phyloP scores from a whole-genome alignment of 2,329 filamentous ascomycete genomes.

The Microsporum canis region DNA sequence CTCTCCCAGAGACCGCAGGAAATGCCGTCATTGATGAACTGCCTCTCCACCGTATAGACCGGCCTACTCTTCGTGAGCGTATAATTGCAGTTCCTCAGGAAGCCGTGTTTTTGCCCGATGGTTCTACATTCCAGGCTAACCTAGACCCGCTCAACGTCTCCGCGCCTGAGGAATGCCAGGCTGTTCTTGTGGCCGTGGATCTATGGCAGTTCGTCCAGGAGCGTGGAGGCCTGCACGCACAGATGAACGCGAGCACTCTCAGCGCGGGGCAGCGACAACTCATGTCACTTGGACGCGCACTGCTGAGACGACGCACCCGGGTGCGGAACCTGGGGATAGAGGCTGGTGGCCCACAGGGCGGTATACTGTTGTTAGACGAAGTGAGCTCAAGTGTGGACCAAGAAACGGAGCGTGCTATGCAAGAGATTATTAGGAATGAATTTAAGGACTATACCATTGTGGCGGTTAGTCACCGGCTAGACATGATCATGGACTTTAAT shows the following conservation, averaged over 20 bases:
- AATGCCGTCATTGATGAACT: constrained; percentile 9
- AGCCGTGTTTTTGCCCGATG: background rate
- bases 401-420: constrained; percentile 50
- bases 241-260: background rate
- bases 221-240: background rate
- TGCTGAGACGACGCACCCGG: constrained; percentile 2
- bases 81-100: constrained; percentile 17
- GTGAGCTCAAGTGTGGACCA: constrained; percentile 45
- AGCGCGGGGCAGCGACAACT: constrained; percentile 3
- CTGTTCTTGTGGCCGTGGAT: constrained; percentile 1
- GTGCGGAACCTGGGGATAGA: background rate
- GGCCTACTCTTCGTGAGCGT: constrained; percentile 4
- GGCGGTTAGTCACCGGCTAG: constrained; percentile 65
- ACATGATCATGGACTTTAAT: constrained; percentile 62
- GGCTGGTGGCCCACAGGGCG: background rate
- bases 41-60: constrained; percentile 1
- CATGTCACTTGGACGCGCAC: background rate
- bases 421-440: constrained; percentile 32
- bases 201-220: constrained; percentile 2
- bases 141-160: background rate
- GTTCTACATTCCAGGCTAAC: constrained; percentile 4
- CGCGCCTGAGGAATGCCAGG: background rate
- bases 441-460: constrained; percentile 93
- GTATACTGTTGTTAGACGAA: constrained; percentile 10
- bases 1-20: background rate